Evolutionary conservation across 179 eudicot genomes (phyloP), one percentile per base, ranked within the genome.

Genomic region (Spergularia azorica): DNA sequence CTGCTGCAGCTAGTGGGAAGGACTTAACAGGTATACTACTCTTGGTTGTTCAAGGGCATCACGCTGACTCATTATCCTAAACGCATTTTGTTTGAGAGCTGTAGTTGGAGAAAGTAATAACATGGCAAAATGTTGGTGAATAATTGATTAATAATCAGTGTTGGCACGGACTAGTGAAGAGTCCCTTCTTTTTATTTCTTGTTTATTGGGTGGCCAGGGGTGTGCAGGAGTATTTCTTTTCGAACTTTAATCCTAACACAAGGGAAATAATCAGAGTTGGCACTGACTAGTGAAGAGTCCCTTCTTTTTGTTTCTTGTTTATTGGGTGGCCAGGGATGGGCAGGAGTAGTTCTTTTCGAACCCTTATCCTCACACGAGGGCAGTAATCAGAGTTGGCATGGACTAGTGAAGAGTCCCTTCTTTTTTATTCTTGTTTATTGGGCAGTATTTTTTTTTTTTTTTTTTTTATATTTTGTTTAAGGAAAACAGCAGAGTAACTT

Each of bases 1-100:
- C 95, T 76, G 95, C 99, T 71, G 99, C 94, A 32, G 94, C 98
- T 63, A 90, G 90, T 89, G 99, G 99, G 74, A 95, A 95, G 85
- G 99, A 95, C 69, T 79, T 93, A 81, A 97, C 93, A 93, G 99
- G 97, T 95, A 86, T 72, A 56, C 62, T 39, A 59, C 39, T 54
- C 4, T 36, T 52, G 13, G 18, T 46, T 14, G 26, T 26, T 48
- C 9, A 16, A 20, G 26, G 16, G 17, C 15, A 2, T 63, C 62
- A 51, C 63, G 26, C 20, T 14, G 14, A 38, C 48, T 17, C 14
- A 17, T 68, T 51, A 6, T 75, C 50, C 36, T 50, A 17, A 4
- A 16, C 26, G 63, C 66, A 36, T 39, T 50, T 15, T 63, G 65
- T 69, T 50, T 20, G 50, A 21, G 38, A 9, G 68, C 32, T 59